Base-by-base conservation (phyloP, 257 asterid species). In the Nyctanthes arbortristis region DNA sequence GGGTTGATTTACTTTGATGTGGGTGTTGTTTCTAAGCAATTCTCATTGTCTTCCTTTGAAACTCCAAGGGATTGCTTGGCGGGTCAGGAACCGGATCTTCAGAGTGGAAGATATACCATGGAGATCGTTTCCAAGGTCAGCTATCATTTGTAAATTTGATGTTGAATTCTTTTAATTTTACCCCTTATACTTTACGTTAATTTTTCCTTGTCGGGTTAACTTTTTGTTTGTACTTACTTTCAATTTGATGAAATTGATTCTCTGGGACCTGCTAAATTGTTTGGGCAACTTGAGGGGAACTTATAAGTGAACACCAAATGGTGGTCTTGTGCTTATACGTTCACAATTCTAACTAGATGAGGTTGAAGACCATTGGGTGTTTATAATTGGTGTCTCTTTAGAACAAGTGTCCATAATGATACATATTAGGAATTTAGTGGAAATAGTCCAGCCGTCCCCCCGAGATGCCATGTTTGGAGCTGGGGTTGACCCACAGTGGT, bases 21-120 rank as follows among this genome's bases (percentile, higher is more conserved):
- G 30, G 82, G 91, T 20, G 82, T 82, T 33, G 88, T 84, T 35
- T 74, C 75, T 30, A 83, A 85, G 78, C 85, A 85, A 75, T 82
- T 74, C 9, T 83, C 91, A 0, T 70, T 85, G 49, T 81, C 91
- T 3, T 78, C 80, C 9, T 83, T 83, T 36, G 91, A 85, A 37
- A 76, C 79, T 2, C 88, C 88, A 0, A 78, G 83, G 73, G 87
- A 85, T 20, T 85, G 88, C 65, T 71, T 73, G 76, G 80, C 74
- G 30, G 80, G 25, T 16, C 45, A 74, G 4, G 25, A 0, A 1
- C 79, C 79, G 27, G 77, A 72, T 80, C 79, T 64, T 65, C 73
- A 12, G 57, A 52, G 36, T 13, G 71, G 64, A 2, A 63, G 55
- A 43, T 61, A 57, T 11, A 40, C 68, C 2, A 68, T 61, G 58